A percentile compares a stretch with the other conserved stretches of the same genome.
phyloP scores from a whole-genome alignment of 176 grass and related monocot genomes.

The Triticum turgidum region DNA sequence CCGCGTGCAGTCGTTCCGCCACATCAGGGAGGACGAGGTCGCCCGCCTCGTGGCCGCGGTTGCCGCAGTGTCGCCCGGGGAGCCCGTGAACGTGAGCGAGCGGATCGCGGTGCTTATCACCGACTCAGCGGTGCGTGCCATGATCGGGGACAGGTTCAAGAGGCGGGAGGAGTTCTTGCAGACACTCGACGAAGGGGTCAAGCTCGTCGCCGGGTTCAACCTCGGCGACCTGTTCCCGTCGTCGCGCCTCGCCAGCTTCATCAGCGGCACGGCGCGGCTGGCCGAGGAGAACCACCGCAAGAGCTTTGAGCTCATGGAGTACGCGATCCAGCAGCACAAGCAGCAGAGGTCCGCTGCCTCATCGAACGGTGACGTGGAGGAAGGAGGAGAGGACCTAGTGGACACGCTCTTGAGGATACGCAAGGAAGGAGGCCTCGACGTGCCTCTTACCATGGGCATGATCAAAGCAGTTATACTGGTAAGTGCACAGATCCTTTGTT shows the following conservation, averaged over 20 bases:
- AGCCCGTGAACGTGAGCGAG: constrained; percentile 25
- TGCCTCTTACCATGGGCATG: constrained; percentile 38
- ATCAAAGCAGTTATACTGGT: constrained; percentile 32
- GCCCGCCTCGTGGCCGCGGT: neutral
- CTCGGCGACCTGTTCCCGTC: constrained; percentile 44
- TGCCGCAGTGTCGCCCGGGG: neutral
- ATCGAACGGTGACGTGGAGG: neutral
- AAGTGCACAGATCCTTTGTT: neutral
- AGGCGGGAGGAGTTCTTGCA: constrained; percentile 34
- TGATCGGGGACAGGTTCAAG: constrained; percentile 36
- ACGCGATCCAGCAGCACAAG: constrained; percentile 37
- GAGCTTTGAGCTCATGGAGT: constrained; percentile 29
- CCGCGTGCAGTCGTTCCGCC: constrained; percentile 38
- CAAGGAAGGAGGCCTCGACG: constrained; percentile 21
- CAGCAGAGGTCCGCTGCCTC: neutral
- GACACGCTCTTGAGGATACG: constrained; percentile 33
- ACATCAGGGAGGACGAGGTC: constrained; percentile 29
- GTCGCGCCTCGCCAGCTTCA: neutral
- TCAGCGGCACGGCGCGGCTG: neutral
- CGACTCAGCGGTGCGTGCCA: constrained; percentile 25
- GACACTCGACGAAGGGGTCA: neutral
- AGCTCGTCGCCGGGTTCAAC: constrained; percentile 27
- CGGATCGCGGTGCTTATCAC: constrained; percentile 16
- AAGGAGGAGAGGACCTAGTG: constrained; percentile 22
- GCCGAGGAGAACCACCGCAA: constrained; percentile 19